Evolutionary conservation across 306 rosid species (phyloP), one percentile per base, ranked within the genome.

Genomic region (Medicago arabica): DNA sequence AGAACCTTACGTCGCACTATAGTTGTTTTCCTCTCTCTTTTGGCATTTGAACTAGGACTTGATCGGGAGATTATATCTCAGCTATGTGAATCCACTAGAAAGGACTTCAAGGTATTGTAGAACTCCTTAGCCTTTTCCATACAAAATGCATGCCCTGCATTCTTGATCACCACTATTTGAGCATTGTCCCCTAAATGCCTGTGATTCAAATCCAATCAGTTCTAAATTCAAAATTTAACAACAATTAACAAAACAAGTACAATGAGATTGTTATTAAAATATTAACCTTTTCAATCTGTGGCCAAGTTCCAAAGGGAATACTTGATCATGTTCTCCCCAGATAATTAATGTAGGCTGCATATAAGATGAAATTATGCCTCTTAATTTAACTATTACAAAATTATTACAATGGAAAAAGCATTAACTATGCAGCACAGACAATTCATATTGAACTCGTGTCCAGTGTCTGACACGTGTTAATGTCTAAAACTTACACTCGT

Each of bases 291-390:
- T 84, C 75, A 93, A 79, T 87, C 92, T 89, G 82, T 88, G 81
- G 21, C 76, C 98, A 43, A 87, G 78, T 72, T 91, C 97, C 17
- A 93, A 59, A 18, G 93, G 91, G 76, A 93, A 93, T 40, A 91
- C 71, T 76, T 63, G 83, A 72, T 93, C 98, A 49, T 84, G 83
- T 50, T 93, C 98, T 67, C 98, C 98, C 98, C 97, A 93, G 1
- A 93, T 68, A 63, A 93, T 84, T 81, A 91, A 80, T 12, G 98
- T 83, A 15, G 89, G 92, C 96, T 89, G 92, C 84, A 75, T 7
- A 50, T 6, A 47, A 47, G 58, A 53, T 8, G 25, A 17, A 17
- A 57, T 19, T 8, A 43, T 67, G 39, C 40, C 54, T 40, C 68
- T 2, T 17, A 40, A 46, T 18, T 53, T 3, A 53, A 17, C 1